Percentiles rank a stretch among this genome's conserved stretches.
phyloP scores from a whole-genome alignment of 345 rosid species.

The Sonneratia alba region DNA sequence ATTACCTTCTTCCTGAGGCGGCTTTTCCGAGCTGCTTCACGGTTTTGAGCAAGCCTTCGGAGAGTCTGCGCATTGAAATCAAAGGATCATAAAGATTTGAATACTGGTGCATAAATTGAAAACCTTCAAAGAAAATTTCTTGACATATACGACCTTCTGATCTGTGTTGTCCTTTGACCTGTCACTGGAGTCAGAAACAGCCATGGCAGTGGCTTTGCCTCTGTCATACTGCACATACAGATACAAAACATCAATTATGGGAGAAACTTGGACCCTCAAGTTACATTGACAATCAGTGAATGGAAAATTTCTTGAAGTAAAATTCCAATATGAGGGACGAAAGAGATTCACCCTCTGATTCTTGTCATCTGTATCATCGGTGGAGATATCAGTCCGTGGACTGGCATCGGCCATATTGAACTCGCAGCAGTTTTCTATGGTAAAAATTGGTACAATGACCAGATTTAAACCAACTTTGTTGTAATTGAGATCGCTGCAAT shows the following conservation, averaged over 20 bases:
- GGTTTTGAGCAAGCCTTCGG: conserved; percentile 96
- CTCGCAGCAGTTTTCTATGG: conserved; percentile 37
- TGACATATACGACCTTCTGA: conserved; percentile 63
- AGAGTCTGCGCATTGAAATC: conserved; percentile 54
- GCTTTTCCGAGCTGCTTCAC: conserved; percentile 98
- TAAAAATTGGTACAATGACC: conserved; percentile 27
- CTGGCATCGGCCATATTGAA: conserved; percentile 84
- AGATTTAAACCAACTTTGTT: conserved; percentile 24
- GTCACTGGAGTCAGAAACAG: conserved; percentile 86
- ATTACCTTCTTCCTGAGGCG: conserved; percentile 80
- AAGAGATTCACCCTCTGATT: conserved; percentile 55
- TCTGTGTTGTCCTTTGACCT: conserved; percentile 82
- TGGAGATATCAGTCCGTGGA: conserved; percentile 82
- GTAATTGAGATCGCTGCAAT: conserved; percentile 10
- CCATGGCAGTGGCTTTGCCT: conserved; percentile 29
- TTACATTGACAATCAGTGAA: not conserved
- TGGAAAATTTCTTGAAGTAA: not conserved
- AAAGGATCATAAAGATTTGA: conserved; percentile 14
- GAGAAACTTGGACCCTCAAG: not conserved
- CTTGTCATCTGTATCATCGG: conserved; percentile 88
- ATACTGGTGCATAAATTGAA: not conserved
- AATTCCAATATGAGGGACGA: conserved; percentile 3
- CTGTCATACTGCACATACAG: conserved; percentile 54
- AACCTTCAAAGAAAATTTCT: not conserved
- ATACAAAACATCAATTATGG: not conserved